These are phyloP conservation scores for Cryptococcus sp. DNA, from an alignment of 1,284 basidiomycete species.

Conservation along the genomic window DNA sequence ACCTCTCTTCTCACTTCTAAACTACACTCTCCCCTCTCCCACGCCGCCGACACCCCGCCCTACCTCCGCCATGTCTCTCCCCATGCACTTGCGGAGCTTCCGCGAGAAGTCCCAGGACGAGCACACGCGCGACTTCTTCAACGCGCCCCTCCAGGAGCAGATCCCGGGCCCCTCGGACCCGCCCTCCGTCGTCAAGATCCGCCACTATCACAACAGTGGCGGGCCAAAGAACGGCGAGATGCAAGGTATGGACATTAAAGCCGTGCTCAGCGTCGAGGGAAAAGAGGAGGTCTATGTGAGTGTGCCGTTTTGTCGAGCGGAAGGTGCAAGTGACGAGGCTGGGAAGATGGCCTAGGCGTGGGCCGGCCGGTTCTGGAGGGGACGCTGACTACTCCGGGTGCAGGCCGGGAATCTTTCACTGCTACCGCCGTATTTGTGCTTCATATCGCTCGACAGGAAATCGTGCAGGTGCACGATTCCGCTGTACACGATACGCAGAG, in stretches of 20 bases:
- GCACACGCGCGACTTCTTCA: slow-evolving; percentile 75
- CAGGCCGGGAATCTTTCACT: slow-evolving; percentile 89
- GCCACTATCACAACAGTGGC: slow-evolving; percentile 1
- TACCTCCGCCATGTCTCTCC: slow-evolving; percentile 45
- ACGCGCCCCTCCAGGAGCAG: slow-evolving; percentile 58
- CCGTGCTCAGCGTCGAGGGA: slow-evolving; percentile 77
- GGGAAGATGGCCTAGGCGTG: neutral
- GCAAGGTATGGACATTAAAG: slow-evolving; percentile 79
- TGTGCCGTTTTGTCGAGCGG: slow-evolving; percentile 24
- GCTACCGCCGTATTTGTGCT: slow-evolving; percentile 85
- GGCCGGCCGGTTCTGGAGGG: neutral
- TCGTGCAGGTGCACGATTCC: slow-evolving; percentile 90
- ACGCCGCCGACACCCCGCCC: neutral
- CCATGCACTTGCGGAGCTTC: slow-evolving; percentile 74
- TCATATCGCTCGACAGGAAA: slow-evolving; percentile 85
- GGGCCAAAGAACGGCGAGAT: slow-evolving; percentile 12
- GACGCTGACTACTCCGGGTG: slow-evolving; percentile 3
- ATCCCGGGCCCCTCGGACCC: slow-evolving; percentile 34
- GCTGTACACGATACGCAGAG: slow-evolving; percentile 85
- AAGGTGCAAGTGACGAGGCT: neutral
- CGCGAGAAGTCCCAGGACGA: slow-evolving; percentile 87
- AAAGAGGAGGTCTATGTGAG: slow-evolving; percentile 90
- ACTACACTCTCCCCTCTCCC: neutral
- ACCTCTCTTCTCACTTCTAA: neutral
- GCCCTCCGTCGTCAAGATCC: slow-evolving; percentile 34